phyloP scores from a whole-genome alignment of 1,139 yeast genomes.

The Yamadazyma atlantica region DNA sequence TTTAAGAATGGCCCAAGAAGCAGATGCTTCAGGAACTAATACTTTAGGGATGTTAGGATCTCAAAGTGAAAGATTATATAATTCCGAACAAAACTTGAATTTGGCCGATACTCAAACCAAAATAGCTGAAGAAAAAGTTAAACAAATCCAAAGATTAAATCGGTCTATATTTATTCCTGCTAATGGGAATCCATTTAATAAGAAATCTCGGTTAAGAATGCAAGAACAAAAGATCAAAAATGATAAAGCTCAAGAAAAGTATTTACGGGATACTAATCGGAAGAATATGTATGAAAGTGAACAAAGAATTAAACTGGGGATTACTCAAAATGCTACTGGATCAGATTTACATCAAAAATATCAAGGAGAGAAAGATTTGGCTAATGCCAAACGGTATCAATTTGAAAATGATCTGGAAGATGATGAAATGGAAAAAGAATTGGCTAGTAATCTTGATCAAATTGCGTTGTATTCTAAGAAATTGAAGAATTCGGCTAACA shows the following conservation, averaged over 20 bases:
- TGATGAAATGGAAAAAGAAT: slow-evolving; percentile 59
- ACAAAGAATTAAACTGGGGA: slow-evolving; percentile 45
- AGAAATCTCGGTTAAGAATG: slow-evolving; percentile 71
- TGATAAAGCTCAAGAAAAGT: slow-evolving; percentile 64
- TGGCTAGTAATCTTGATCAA: slow-evolving; percentile 53
- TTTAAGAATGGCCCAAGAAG: slow-evolving; percentile 83
- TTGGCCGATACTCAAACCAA: slow-evolving; percentile 80
- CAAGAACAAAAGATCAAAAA: slow-evolving; percentile 70
- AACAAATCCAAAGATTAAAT: slow-evolving; percentile 75
- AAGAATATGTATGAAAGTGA: slow-evolving; percentile 47
- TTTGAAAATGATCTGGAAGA: slow-evolving; percentile 58
- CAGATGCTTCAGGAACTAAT: slow-evolving; percentile 87
- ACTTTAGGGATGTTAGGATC: slow-evolving; percentile 91
- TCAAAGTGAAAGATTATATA: slow-evolving; percentile 82
- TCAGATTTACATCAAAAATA: slow-evolving; percentile 48
- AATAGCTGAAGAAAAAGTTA: slow-evolving; percentile 81
- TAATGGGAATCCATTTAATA: slow-evolving; percentile 82
- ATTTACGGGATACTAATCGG: slow-evolving; percentile 42
- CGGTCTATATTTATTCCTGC: slow-evolving; percentile 84
- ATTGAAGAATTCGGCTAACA: slow-evolving; percentile 43
- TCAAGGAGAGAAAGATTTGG: slow-evolving; percentile 47
- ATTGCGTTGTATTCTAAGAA: slow-evolving; percentile 46
- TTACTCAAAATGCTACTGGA: slow-evolving; percentile 36
- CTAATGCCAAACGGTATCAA: slow-evolving; percentile 50
- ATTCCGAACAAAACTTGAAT: slow-evolving; percentile 74